Evolutionary conservation across 495 filamentous ascomycete species (phyloP).

Genomic region (Tetracladium marchalianum): DNA sequence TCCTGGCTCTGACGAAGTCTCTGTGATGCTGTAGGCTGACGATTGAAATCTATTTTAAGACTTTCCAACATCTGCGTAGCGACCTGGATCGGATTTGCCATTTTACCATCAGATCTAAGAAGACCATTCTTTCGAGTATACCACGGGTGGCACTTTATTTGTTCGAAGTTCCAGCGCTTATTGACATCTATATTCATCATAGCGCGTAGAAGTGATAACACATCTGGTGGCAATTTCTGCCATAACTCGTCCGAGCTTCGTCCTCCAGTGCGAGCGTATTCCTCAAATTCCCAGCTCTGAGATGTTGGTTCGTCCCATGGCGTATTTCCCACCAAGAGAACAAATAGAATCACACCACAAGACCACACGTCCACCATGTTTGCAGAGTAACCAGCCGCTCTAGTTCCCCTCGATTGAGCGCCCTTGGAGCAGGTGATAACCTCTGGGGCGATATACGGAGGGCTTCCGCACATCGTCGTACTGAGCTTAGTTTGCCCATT

Average conservation of each 20-base stretch:
- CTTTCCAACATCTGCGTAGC: slow-evolving; percentile 89
- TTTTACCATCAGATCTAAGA: slow-evolving; percentile 59
- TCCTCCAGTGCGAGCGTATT: slow-evolving; percentile 72
- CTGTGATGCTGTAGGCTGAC: slow-evolving; percentile 44
- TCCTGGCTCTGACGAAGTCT: slow-evolving; percentile 31
- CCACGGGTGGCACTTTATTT: slow-evolving; percentile 91
- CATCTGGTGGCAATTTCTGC: slow-evolving; percentile 66
- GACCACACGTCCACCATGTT: slow-evolving; percentile 94
- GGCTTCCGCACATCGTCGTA: slow-evolving; percentile 86
- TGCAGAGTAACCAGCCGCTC: slow-evolving; percentile 62
- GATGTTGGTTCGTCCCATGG: slow-evolving; percentile 92
- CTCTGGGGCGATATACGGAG: slow-evolving; percentile 95
- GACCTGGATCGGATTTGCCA: slow-evolving; percentile 70
- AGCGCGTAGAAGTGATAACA: slow-evolving; percentile 77
- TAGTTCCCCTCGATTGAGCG: slow-evolving; percentile 31
- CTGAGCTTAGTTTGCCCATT: slow-evolving; percentile 71
- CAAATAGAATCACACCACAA: slow-evolving; percentile 92
- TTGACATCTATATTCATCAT: slow-evolving; percentile 80
- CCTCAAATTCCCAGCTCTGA: slow-evolving; percentile 70
- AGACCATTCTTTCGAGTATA: slow-evolving; percentile 76
- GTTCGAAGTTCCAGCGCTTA: slow-evolving; percentile 74
- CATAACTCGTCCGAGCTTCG: slow-evolving; percentile 79
- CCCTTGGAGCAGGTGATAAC: slow-evolving; percentile 47
- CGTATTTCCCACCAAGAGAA: slow-evolving; percentile 89
- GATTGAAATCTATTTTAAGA: slow-evolving; percentile 83